Evolutionary conservation across 176 grass and related monocot species (phyloP).

Genomic region (Echinochloa phyllopogon): DNA sequence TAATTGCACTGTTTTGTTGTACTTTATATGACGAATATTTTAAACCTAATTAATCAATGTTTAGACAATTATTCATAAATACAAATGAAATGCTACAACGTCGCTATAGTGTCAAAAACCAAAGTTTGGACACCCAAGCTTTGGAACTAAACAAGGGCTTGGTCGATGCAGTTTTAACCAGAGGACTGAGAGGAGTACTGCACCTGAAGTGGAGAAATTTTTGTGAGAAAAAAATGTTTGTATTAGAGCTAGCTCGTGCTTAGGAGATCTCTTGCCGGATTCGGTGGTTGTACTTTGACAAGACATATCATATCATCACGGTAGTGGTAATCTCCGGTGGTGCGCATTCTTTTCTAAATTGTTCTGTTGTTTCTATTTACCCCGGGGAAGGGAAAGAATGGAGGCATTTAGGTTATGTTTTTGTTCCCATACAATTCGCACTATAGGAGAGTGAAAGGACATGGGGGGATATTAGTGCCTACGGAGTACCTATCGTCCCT

Average conservation of each 20-base stretch:
- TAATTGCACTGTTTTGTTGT: too few relatives aligned
- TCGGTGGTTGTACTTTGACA: conserved; percentile 51
- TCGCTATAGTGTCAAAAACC: too few relatives aligned
- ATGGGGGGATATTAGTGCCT: too few relatives aligned
- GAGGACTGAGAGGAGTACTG: neutral
- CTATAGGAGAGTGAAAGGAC: neutral
- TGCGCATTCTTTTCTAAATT: conserved; percentile 7
- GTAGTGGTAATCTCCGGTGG: conserved; percentile 36
- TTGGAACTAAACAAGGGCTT: too few relatives aligned
- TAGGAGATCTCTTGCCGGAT: conserved; percentile 50
- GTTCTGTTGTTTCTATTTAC: neutral
- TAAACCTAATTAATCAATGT: too few relatives aligned
- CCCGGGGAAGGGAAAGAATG: neutral
- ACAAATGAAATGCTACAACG: too few relatives aligned
- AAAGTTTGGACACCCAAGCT: too few relatives aligned
- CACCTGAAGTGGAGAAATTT: conserved; percentile 3
- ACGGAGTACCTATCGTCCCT: neutral
- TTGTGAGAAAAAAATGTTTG: conserved; percentile 23
- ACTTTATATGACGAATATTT: too few relatives aligned
- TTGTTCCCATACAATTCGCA: neutral
- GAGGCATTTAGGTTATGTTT: neutral
- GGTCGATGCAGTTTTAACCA: neutral
- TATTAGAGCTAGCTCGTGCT: conserved; percentile 21
- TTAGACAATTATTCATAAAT: too few relatives aligned
- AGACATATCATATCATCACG: conserved; percentile 46